These are phyloP conservation scores for Aspergillus carbonarius DNA, from an alignment of 2,329 filamentous ascomycete species.

Conservation along the genomic window DNA sequence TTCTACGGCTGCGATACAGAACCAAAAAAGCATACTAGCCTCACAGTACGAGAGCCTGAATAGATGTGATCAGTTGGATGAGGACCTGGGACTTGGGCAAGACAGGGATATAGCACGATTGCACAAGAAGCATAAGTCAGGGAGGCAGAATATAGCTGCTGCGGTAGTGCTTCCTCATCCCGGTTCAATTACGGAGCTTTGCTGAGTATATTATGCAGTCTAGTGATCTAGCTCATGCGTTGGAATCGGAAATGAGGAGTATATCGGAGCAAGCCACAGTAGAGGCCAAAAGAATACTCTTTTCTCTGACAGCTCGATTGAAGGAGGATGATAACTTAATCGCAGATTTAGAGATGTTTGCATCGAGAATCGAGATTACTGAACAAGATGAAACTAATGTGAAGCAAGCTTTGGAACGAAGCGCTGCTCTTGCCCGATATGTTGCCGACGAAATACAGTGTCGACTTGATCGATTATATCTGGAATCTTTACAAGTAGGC, in stretches of 20 bases:
- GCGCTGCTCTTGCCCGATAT: slow-evolving; percentile 31
- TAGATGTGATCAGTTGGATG: slow-evolving; percentile 24
- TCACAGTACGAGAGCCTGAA: slow-evolving; percentile 33
- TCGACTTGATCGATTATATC: slow-evolving; percentile 42
- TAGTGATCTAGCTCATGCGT: slow-evolving; percentile 34
- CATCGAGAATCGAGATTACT: slow-evolving; percentile 28
- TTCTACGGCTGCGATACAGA: slow-evolving; percentile 37
- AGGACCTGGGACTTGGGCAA: slow-evolving; percentile 24
- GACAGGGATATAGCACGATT: slow-evolving; percentile 30
- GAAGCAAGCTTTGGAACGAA: slow-evolving; percentile 31
- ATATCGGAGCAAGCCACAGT: slow-evolving; percentile 31
- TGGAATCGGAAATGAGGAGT: slow-evolving; percentile 31
- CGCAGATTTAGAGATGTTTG: slow-evolving; percentile 29
- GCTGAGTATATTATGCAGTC: slow-evolving; percentile 27
- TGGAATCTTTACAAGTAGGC: slow-evolving; percentile 28
- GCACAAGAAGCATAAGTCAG: slow-evolving; percentile 36
- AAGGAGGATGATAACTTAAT: slow-evolving; percentile 41
- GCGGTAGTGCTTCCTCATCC: slow-evolving; percentile 28
- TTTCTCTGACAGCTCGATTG: slow-evolving; percentile 31
- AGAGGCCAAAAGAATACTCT: slow-evolving; percentile 36
- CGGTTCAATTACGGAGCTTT: background rate
- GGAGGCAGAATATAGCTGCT: slow-evolving; percentile 33
- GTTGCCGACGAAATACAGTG: slow-evolving; percentile 39
- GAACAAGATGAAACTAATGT: slow-evolving; percentile 30
- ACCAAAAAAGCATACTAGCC: slow-evolving; percentile 33